phyloP scores from a whole-genome alignment of 306 rosid genomes.

The Dalbergia cultrata region DNA sequence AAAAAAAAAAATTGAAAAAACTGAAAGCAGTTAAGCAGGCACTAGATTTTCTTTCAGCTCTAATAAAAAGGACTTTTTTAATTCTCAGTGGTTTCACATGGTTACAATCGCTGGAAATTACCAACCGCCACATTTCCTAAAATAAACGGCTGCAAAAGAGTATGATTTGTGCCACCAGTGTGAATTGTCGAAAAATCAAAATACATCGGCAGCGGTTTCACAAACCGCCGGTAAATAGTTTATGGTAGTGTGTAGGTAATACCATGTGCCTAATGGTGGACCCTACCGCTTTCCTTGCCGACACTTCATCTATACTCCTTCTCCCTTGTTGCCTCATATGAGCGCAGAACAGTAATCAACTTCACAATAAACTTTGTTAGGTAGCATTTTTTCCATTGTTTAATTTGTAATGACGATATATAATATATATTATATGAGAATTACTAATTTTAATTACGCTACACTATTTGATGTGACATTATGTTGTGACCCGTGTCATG shows the following conservation, averaged over 20 bases:
- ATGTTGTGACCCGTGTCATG: conserved; percentile 33
- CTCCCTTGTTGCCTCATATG: conserved; percentile 56
- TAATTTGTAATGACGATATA: background rate
- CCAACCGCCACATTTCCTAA: too few species aligned
- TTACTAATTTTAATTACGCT: background rate
- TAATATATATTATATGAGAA: background rate
- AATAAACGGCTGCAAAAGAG: too few species aligned
- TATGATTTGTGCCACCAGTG: too few species aligned
- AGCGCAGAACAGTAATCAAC: conserved; percentile 8
- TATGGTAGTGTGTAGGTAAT: conserved; percentile 30
- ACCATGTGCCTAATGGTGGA: conserved; percentile 45
- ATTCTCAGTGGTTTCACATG: too few species aligned
- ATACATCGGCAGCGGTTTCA: too few species aligned
- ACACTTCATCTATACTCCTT: conserved; percentile 61
- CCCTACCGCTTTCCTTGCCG: conserved; percentile 61
- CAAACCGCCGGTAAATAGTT: too few species aligned
- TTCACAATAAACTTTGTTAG: conserved; percentile 3
- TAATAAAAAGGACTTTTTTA: too few species aligned
- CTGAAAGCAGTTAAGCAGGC: too few species aligned
- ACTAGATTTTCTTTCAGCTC: too few species aligned
- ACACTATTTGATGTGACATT: background rate
- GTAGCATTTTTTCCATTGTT: conserved; percentile 6
- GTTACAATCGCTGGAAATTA: too few species aligned
- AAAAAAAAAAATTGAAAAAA: too few species aligned
- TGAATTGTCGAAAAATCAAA: too few species aligned